Conservation (phyloP, 176 grass and related monocot genomes). For the Oryza australiensis region DNA sequence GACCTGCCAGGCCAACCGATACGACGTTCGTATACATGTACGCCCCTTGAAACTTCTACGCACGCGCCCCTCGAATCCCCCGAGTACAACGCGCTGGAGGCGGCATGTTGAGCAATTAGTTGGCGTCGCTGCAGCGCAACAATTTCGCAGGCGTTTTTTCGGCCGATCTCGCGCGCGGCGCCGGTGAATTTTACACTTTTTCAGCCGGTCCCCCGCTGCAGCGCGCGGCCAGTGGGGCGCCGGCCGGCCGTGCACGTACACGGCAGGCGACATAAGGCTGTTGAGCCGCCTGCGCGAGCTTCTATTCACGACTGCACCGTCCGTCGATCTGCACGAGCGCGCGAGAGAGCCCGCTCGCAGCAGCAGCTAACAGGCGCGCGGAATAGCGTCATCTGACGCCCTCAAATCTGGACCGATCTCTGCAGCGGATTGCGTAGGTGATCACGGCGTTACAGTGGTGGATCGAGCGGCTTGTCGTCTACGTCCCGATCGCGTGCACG, state of each 20-base stretch:
- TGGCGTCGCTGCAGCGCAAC: neutral
- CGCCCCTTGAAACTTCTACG: neutral
- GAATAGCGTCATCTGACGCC: neutral
- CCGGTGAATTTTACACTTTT: too few species aligned
- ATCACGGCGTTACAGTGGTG: neutral
- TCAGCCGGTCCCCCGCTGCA: too few species aligned
- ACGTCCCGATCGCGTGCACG: too few species aligned
- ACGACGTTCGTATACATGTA: neutral
- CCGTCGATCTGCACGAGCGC: neutral
- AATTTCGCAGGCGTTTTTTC: neutral
- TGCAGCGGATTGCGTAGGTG: neutral
- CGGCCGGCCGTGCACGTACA: neutral
- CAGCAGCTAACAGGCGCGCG: neutral
- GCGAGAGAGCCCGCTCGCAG: neutral
- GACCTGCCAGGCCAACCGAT: neutral
- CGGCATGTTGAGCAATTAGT: neutral
- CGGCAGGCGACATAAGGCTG: constrained; percentile 39
- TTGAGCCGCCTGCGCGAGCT: neutral
- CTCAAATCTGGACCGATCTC: neutral
- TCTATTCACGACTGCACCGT: neutral
- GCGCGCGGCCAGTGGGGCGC: neutral
- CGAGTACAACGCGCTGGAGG: neutral
- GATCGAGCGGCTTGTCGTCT: neutral
- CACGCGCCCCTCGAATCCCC: neutral
- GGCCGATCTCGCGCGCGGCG: neutral